Evolutionary conservation across 805 yeast genomes (phyloP), one percentile per base, ranked within the genome.

Genomic region (Ogataea neopini): DNA sequence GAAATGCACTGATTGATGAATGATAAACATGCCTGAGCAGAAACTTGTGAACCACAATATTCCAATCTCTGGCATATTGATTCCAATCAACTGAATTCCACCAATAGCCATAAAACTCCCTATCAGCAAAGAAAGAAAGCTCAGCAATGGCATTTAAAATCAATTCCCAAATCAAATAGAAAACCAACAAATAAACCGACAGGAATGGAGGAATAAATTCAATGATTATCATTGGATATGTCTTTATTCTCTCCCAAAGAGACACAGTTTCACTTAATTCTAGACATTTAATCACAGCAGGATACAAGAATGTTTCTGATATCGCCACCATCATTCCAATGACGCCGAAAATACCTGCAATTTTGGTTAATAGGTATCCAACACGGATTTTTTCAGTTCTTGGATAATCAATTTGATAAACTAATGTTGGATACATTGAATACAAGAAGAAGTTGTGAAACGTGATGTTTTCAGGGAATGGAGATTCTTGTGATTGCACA

Each of bases 71-170:
- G 9, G 97, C 85, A 65, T 88, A 94, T 62, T 91, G 91, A 48
- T 87, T 87, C 97, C 97, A 94, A 35, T 88, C 86, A 15, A 85
- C 81, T 51, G 95, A 87, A 58, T 91, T 88, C 99, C 99, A 94
- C 99, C 99, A 95, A 37, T 89, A 87, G 3, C 96, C 92, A 62
- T 95, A 94, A 66, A 94, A 94, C 55, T 86, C 86, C 43, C 99
- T 79, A 64, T 94, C 97, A 4, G 88, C 97, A 68, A 84, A 95
- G 44, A 76, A 62, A 13, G 96, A 84, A 32, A 92, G 71, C 64
- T 94, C 99, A 0, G 96, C 98, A 57, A 95, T 78, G 19, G 86
- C 85, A 61, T 91, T 92, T 57, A 91, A 72, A 43, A 92, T 92
- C 5, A 92, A 84, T 60, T 94, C 98, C 99, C 99, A 95, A 52